phyloP scores from a whole-genome alignment of 148 eudicot genomes.

The Silene latifolia region DNA sequence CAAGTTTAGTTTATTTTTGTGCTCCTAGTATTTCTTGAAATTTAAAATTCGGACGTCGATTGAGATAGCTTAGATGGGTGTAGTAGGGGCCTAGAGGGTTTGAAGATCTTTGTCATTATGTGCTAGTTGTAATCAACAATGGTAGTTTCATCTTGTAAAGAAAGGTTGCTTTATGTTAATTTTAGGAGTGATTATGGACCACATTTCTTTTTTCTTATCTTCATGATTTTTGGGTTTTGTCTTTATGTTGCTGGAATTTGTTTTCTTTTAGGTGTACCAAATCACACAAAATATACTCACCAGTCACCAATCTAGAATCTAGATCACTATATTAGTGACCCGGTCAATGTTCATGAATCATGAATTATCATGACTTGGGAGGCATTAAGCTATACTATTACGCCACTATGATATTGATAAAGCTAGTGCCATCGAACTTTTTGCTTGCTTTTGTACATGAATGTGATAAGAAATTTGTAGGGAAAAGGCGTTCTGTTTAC shows the following conservation, averaged over 20 bases:
- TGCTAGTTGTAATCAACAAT: slow-evolving; percentile 29
- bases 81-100: not conserved
- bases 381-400: not conserved
- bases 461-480: not conserved
- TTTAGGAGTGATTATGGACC: slow-evolving; percentile 30
- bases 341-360: not conserved
- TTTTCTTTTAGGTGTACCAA: slow-evolving; percentile 22
- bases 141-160: slow-evolving; percentile 5
- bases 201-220: slow-evolving; percentile 16
- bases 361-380: not conserved
- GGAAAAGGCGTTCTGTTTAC: not conserved
- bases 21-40: slow-evolving; percentile 8
- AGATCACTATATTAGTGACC: not conserved
- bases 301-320: too few relatives aligned
- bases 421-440: not conserved
- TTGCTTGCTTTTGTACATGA: not conserved
- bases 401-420: not conserved
- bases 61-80: not conserved
- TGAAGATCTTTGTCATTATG: slow-evolving; percentile 19
- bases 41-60: slow-evolving; percentile 11
- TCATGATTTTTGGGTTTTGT: slow-evolving; percentile 12
- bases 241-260: slow-evolving; percentile 14
- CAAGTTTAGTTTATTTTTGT: not conserved
- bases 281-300: slow-evolving; percentile 11
- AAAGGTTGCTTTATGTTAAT: not conserved